Evolutionary conservation across 345 rosid genomes (phyloP), one percentile per base, ranked within the genome.

Genomic region (Citropsis articulata): DNA sequence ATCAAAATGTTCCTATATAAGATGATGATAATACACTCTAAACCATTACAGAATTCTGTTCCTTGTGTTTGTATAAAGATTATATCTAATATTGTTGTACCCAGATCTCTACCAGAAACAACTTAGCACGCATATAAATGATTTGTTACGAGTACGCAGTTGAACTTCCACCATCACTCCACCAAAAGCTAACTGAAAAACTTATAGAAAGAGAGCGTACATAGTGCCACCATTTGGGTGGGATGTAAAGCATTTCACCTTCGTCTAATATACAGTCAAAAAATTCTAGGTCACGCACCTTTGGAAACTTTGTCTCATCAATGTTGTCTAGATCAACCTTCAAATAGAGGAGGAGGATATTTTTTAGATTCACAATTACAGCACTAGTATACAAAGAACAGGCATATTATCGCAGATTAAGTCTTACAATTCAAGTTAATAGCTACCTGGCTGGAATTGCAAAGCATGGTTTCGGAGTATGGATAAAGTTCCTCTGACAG

Each of bases 181-280:
- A 96, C 99, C 98, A 96, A 82, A 89, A 96, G 89, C 97, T 92
- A 77, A 94, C 98, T 0, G 99, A 94, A 65, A 96, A 79, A 83
- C 99, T 95, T 27, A 87, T 59, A 1, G 98, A 89, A 62, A 95
- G 88, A 55, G 98, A 93, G 70, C 96, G 87, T 63, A 95, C 98
- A 45, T 95, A 95, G 72, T 95, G 98, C 99, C 99, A 95, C 99
- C 99, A 95, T 87, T 91, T 94, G 18, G 95, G 97, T 5, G 99
- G 99, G 78, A 95, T 93, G 90, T 95, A 95, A 59, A 95, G 88
- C 99, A 95, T 93, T 80, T 93, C 99, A 0, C 99, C 99, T 82
- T 91, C 99, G 69, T 94, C 97, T 68, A 95, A 78, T 68, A 95
- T 82, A 81, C 99, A 95, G 81, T 95, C 99, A 80, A 89, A 33